Evolutionary conservation across 306 rosid species (phyloP).

Genomic region (Cyamopsis tetragonoloba): DNA sequence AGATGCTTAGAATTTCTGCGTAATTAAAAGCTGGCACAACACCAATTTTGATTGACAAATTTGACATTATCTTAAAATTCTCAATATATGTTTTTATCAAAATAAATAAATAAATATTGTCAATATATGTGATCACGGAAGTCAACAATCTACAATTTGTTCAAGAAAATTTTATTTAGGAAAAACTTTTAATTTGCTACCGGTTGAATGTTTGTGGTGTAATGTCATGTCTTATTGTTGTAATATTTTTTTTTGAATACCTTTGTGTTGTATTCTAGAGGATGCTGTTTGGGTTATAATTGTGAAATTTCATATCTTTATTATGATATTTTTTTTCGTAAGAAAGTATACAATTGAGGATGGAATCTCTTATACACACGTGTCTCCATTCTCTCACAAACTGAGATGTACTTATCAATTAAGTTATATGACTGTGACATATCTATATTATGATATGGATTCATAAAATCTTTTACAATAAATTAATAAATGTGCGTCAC

Average conservation of each 20-base stretch:
- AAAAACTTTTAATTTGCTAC: background rate
- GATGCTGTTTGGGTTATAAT: background rate
- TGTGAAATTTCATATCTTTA: constrained; percentile 8
- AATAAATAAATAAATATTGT: no score
- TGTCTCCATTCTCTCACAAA: no score
- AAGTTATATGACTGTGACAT: no score
- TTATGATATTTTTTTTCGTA: no score
- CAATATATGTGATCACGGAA: background rate
- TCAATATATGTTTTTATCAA: no score
- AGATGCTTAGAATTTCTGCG: background rate
- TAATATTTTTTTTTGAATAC: no score
- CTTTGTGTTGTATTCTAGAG: background rate
- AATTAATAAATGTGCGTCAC: background rate
- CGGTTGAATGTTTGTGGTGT: background rate
- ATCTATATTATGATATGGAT: no score
- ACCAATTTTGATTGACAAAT: background rate
- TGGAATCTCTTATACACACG: no score
- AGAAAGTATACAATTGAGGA: no score
- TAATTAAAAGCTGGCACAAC: background rate
- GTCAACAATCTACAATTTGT: background rate
- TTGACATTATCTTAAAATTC: background rate
- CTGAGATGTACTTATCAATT: no score
- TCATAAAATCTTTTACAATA: background rate
- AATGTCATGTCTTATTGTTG: no score
- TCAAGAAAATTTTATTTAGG: background rate